phyloP scores from a whole-genome alignment of 2,329 filamentous ascomycete genomes.

The Chaetomium sp. region DNA sequence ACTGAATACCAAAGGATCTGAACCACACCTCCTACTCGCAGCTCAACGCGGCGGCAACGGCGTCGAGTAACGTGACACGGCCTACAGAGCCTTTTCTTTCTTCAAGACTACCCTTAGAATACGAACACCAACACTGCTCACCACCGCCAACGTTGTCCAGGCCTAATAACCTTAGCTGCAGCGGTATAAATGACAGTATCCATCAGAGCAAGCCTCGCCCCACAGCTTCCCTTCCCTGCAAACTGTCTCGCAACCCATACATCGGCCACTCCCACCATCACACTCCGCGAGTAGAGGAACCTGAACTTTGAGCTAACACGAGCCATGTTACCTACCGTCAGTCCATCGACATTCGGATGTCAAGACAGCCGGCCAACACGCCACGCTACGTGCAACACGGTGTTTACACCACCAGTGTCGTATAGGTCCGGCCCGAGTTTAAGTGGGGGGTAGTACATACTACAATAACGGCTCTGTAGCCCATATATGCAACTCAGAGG shows the following conservation, averaged over 20 bases:
- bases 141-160: neutral
- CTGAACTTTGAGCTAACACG: neutral
- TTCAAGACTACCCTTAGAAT: too few relatives aligned
- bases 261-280: neutral
- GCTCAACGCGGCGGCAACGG: too few relatives aligned
- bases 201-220: too few relatives aligned
- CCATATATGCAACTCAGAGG: too few relatives aligned
- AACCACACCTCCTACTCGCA: neutral
- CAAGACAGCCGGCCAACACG: neutral
- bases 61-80: neutral
- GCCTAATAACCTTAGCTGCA: neutral
- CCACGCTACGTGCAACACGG: neutral
- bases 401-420: neutral
- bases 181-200: too few relatives aligned
- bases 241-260: too few relatives aligned
- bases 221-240: too few relatives aligned
- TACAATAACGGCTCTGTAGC: too few relatives aligned
- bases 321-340: neutral
- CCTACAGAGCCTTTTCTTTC: too few relatives aligned
- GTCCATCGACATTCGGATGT: neutral
- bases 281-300: neutral
- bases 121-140: neutral
- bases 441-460: too few relatives aligned
- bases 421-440: too few relatives aligned
- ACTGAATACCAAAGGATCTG: neutral